phyloP scores from a whole-genome alignment of 2,329 filamentous ascomycete species.

The Byssoonygena ceratinophila region DNA sequence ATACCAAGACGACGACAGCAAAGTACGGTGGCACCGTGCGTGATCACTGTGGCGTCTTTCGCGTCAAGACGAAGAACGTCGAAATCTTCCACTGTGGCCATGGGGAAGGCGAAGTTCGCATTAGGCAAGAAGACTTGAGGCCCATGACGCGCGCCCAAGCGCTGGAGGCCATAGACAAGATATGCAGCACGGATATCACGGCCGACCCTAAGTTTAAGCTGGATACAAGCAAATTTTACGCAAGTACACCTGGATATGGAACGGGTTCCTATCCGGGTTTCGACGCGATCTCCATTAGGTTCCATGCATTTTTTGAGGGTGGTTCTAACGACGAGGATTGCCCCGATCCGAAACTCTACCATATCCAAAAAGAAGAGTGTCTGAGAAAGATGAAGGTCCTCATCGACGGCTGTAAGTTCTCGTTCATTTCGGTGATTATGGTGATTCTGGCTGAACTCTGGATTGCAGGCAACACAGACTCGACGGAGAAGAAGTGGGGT shows the following conservation, averaged over 20 bases:
- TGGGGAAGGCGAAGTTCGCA: background rate
- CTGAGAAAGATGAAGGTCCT: slow-evolving; percentile 1
- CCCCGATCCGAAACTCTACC: background rate
- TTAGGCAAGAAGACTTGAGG: background rate
- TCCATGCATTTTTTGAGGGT: background rate
- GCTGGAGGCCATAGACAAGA: background rate
- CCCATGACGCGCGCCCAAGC: background rate
- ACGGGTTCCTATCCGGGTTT: background rate
- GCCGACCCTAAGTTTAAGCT: background rate
- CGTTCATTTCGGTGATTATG: background rate
- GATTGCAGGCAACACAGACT: background rate
- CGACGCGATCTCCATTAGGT: background rate
- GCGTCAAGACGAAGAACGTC: slow-evolving; percentile 7
- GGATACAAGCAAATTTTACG: background rate
- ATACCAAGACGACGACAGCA: background rate
- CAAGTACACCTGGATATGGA: background rate
- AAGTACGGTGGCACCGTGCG: slow-evolving; percentile 3
- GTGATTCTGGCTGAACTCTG: background rate
- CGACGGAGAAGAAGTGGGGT: slow-evolving; percentile 1
- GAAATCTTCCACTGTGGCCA: background rate
- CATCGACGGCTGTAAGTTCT: slow-evolving; percentile 3
- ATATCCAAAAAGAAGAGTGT: background rate
- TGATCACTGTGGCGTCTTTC: slow-evolving; percentile 8
- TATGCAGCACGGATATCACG: background rate
- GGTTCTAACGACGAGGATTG: background rate